Base-by-base conservation (phyloP, 140 eudicot species). In the Stevia rebaudiana region DNA sequence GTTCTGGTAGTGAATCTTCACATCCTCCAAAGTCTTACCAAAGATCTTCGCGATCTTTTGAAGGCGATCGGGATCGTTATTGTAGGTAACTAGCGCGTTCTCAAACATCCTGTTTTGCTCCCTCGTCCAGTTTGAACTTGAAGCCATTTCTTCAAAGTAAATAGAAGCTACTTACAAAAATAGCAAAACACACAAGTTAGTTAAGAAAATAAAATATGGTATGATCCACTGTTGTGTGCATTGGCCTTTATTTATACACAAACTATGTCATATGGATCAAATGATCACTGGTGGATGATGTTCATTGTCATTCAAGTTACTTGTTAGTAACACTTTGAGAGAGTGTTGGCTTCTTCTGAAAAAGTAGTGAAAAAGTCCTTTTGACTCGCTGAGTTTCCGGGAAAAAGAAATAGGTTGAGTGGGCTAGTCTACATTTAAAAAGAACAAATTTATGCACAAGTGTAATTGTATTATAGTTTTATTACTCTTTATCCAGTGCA, bases 11-110 rank as follows among this genome's bases (percentile, higher is more conserved):
- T 82, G 94, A 53, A 74, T 74, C 72, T 81, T 82, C 36, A 88
- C 96, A 47, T 88, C 94, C 73, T 85, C 94, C 5, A 68, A 79
- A 4, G 88, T 73, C 78, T 80, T 88, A 43, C 94, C 94, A 0
- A 74, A 80, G 42, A 74, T 52, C 41, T 82, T 61, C 18, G 94
- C 94, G 0, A 88, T 77, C 43, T 82, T 85, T 47, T 84, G 84
- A 87, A 89, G 82, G 0, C 91, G 78, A 51, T 86, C 80, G 12
- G 86, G 87, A 41, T 83, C 80, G 47, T 63, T 74, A 12, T 75
- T 67, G 30, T 74, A 71, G 1, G 36, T 43, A 3, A 69, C 81
- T 65, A 82, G 18, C 6, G 81, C 78, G 19, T 71, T 51, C 60
- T 82, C 88, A 61, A 82, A 82, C 59, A 50, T 19, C 58, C 78